A percentile compares a stretch with the other conserved stretches of the same genome.
phyloP scores from a whole-genome alignment of 768 basidiomycete species.

The Russula sp. region DNA sequence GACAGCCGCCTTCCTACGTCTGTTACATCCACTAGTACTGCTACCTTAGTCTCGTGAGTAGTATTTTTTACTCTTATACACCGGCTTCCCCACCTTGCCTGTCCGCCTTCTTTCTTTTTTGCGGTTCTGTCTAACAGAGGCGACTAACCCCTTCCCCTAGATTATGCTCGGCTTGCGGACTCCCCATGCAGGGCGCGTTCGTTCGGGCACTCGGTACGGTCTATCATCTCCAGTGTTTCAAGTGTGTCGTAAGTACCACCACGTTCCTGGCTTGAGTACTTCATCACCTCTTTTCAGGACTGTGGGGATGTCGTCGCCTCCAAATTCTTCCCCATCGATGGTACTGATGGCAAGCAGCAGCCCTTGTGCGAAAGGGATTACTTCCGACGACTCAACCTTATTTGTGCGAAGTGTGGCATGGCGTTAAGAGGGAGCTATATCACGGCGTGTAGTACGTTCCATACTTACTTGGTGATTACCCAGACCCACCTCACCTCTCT shows the following conservation, averaged over 20 bases:
- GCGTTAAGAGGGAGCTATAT: slow-evolving; percentile 97
- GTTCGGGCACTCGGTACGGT: slow-evolving; percentile 92
- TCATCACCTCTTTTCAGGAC: slow-evolving; percentile 49
- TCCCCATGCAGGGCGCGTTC: slow-evolving; percentile 89
- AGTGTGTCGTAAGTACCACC: slow-evolving; percentile 73
- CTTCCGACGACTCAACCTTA: slow-evolving; percentile 90
- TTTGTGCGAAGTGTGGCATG: slow-evolving; percentile 93
- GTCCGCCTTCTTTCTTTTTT: not conserved
- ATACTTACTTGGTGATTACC: slow-evolving; percentile 14
- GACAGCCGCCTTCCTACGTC: slow-evolving; percentile 38
- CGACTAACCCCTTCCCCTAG: slow-evolving; percentile 32
- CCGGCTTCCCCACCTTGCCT: not conserved
- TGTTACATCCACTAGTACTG: slow-evolving; percentile 51
- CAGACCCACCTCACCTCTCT: slow-evolving; percentile 14
- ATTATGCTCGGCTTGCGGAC: slow-evolving; percentile 70
- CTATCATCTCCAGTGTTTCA: slow-evolving; percentile 97
- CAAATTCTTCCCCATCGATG: slow-evolving; percentile 98
- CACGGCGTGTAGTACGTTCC: slow-evolving; percentile 89
- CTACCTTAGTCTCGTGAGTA: slow-evolving; percentile 34
- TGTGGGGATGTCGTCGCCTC: slow-evolving; percentile 94
- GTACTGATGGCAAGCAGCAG: slow-evolving; percentile 78
- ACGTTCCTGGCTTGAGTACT: slow-evolving; percentile 10
- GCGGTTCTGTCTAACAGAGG: slow-evolving; percentile 1
- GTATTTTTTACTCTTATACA: slow-evolving; percentile 15
- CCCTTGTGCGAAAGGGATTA: slow-evolving; percentile 99